Base-by-base conservation (phyloP, 192 early-diverging fungal species). In the Dissophora globulifera region DNA sequence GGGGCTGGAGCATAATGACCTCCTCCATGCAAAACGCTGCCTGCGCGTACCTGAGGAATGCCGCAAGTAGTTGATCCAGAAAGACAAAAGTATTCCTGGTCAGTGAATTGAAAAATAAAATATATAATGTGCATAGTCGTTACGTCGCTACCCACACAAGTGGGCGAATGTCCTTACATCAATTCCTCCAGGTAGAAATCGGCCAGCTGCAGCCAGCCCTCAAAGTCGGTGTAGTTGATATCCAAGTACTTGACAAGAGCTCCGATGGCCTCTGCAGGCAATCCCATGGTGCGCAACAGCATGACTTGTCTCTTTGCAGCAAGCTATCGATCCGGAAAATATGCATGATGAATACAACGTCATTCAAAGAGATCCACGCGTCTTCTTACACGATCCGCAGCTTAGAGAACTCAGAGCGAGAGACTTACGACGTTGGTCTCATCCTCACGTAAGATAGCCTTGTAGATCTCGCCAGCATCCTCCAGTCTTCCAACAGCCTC, bases 21-120 rank as follows among this genome's bases (percentile, higher is more conserved):
- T 99, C 97, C 75, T 99, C 97, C 46, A 92, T 70, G 66, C 94
- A 96, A 69, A 92, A 98, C 15, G 89, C 90, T 6, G 97, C 96
- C 81, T 96, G 94, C 62, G 87, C 74, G 69, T 92, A 91, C 62
- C 83, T 84, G 42, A 43, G 17, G 41, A 25, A 38, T 17, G 47
- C 1, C 31, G 0, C 35, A 38, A 38, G 13, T 6, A 9, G 35
- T 38, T 38, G n/a, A 38, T 38, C 35, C 35, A 38, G n/a, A n/a
- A n/a, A n/a, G n/a, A 38, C 35, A 6, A 30, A 26, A 25, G 17
- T 11, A 30, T 11, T 49, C 23, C 47, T 29, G 23, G n/a, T 1
- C 5, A 30, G 19, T 11, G 15, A n/a, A 8, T 3, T 42, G 50
- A 13, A 17, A 45, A 38, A 38, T 38, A 13, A 9, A 38, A 38